Evolutionary conservation across 345 rosid genomes (phyloP).

Genomic region (Moricandia arvensis): DNA sequence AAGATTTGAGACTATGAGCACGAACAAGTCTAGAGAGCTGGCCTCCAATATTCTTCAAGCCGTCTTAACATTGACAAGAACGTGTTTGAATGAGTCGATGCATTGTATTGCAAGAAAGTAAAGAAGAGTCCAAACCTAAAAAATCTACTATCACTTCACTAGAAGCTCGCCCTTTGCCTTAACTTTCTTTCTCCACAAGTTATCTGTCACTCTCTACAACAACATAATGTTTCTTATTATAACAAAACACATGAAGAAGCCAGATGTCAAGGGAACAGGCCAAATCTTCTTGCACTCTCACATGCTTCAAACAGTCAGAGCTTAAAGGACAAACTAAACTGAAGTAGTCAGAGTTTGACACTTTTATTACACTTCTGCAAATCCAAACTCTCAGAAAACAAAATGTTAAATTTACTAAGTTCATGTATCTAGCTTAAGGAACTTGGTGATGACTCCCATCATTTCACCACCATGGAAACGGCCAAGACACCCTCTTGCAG

Average conservation of each 20-base stretch:
- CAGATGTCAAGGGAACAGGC: not conserved
- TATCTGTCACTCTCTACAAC: not conserved
- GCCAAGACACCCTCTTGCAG: slow-evolving; percentile 91
- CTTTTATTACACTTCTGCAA: slow-evolving; percentile 24
- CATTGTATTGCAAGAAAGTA: too few relatives aligned
- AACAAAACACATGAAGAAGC: not conserved
- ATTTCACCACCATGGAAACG: slow-evolving; percentile 79
- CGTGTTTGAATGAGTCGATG: too few relatives aligned
- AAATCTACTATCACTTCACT: not conserved
- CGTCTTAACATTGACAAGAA: too few relatives aligned
- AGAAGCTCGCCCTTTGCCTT: not conserved
- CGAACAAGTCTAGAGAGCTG: too few relatives aligned
- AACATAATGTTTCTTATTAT: not conserved
- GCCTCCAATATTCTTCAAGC: too few relatives aligned
- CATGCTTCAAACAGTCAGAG: not conserved
- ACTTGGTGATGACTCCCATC: slow-evolving; percentile 36
- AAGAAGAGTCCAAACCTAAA: too few relatives aligned
- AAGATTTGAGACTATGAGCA: too few relatives aligned
- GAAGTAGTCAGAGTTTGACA: not conserved
- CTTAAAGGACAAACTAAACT: not conserved
- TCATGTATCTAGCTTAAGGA: slow-evolving; percentile 26
- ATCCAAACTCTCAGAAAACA: not conserved
- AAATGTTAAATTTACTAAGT: slow-evolving; percentile 16
- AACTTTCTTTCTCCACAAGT: not conserved
- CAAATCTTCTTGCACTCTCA: not conserved